phyloP scores from a whole-genome alignment of 257 asterid genomes.

The Solanum clarkiae region DNA sequence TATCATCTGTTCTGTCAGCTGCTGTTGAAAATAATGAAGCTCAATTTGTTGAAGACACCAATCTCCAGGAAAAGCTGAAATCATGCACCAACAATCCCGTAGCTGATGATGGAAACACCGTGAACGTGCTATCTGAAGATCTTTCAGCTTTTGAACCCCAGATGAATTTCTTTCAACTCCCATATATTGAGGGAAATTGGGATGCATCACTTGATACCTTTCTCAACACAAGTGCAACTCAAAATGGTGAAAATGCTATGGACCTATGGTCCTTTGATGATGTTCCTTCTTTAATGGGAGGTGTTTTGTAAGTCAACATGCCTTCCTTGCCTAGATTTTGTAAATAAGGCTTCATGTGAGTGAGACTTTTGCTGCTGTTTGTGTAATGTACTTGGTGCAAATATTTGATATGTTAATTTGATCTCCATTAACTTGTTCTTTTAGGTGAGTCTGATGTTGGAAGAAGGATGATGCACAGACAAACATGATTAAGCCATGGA shows the following conservation, averaged over 20 bases:
- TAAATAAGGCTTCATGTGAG: slow-evolving; percentile 80
- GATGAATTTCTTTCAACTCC: slow-evolving; percentile 54
- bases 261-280: slow-evolving; percentile 79
- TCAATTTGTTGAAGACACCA: slow-evolving; percentile 26
- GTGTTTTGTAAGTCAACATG: slow-evolving; percentile 27
- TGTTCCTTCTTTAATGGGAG: slow-evolving; percentile 41
- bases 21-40: slow-evolving; percentile 43
- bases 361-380: neutral
- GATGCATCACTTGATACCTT: slow-evolving; percentile 61
- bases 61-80: slow-evolving; percentile 43
- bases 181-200: slow-evolving; percentile 58
- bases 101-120: slow-evolving; percentile 8
- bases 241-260: slow-evolving; percentile 41
- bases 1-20: slow-evolving; percentile 53
- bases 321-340: slow-evolving; percentile 13
- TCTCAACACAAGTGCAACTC: slow-evolving; percentile 47
- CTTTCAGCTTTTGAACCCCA: slow-evolving; percentile 41
- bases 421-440: neutral
- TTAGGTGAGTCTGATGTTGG: neutral
- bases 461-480: slow-evolving; percentile 9
- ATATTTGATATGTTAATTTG: neutral
- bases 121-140: slow-evolving; percentile 26
- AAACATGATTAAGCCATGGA: slow-evolving; percentile 54
- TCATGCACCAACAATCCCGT: slow-evolving; percentile 11
- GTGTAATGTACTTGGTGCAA: neutral